Conservation (phyloP, 345 rosid species). For the Kandelia obovata region DNA sequence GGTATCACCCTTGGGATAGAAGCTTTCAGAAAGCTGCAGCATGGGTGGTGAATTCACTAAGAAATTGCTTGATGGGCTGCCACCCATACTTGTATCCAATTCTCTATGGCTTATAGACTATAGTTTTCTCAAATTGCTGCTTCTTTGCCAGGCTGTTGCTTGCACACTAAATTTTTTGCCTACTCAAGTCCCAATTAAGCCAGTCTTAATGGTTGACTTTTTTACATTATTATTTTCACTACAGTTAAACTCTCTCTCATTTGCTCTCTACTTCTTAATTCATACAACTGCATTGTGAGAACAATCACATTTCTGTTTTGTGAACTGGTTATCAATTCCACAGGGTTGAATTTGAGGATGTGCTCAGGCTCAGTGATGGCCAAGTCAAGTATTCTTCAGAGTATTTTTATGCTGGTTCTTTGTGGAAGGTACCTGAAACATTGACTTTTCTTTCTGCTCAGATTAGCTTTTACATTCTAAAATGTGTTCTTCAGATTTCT, state of each 20-base stretch:
- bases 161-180: background rate
- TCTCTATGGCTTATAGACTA: background rate
- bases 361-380: constrained; percentile 83
- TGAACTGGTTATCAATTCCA: constrained; percentile 14
- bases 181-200: constrained; percentile 1
- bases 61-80: background rate
- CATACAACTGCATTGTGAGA: background rate
- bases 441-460: background rate
- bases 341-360: constrained; percentile 90
- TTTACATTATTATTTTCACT: background rate
- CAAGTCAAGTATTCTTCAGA: constrained; percentile 97
- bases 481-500: background rate
- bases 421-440: constrained; percentile 80
- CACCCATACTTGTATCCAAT: background rate
- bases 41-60: background rate
- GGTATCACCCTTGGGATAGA: background rate
- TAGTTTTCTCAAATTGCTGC: background rate
- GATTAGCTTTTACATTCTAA: background rate
- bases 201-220: background rate
- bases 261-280: background rate
- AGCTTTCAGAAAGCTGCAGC: constrained; percentile 9
- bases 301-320: background rate
- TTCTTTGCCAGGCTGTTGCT: background rate
- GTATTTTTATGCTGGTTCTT: constrained; percentile 88
- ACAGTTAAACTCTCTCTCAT: background rate